These are phyloP conservation scores for Scedosporium apiospermum DNA, from an alignment of 2,329 filamentous ascomycete genomes.

Conservation along the genomic window DNA sequence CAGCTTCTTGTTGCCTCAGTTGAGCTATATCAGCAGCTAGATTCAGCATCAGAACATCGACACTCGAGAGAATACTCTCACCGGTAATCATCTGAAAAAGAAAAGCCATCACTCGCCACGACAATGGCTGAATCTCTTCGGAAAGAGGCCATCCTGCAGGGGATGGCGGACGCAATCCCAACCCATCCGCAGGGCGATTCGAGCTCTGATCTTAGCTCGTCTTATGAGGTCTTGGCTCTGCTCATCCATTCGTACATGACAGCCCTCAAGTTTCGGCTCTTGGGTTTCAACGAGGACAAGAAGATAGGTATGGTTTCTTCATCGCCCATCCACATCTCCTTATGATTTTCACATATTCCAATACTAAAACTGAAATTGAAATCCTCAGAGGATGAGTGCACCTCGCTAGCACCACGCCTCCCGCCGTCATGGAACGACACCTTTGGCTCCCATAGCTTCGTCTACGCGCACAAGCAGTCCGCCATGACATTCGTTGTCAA, in stretches of 20 bases:
- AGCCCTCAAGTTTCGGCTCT: constrained; percentile 68
- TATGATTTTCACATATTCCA: background rate
- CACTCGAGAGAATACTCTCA: background rate
- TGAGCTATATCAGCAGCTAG: background rate
- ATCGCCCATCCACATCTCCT: background rate
- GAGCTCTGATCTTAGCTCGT: constrained; percentile 55
- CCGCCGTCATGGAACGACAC: constrained; percentile 73
- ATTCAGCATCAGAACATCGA: background rate
- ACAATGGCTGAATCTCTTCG: constrained; percentile 26
- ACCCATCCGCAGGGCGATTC: constrained; percentile 42
- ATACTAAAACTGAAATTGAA: background rate
- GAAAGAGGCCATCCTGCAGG: constrained; percentile 36
- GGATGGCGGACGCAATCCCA: constrained; percentile 52
- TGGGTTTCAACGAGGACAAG: constrained; percentile 79
- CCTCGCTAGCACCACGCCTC: constrained; percentile 51
- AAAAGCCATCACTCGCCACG: background rate
- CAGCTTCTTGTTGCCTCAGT: background rate
- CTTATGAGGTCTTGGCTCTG: constrained; percentile 76
- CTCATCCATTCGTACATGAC: constrained; percentile 77
- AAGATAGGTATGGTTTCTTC: constrained; percentile 45
- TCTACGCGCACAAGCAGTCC: constrained; percentile 79
- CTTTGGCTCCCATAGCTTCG: constrained; percentile 64
- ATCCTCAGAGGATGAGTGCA: constrained; percentile 38
- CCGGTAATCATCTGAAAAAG: background rate
- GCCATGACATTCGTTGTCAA: constrained; percentile 78